Evolutionary conservation across 306 rosid species (phyloP).

Genomic region (Cucurbita argyrosperma): DNA sequence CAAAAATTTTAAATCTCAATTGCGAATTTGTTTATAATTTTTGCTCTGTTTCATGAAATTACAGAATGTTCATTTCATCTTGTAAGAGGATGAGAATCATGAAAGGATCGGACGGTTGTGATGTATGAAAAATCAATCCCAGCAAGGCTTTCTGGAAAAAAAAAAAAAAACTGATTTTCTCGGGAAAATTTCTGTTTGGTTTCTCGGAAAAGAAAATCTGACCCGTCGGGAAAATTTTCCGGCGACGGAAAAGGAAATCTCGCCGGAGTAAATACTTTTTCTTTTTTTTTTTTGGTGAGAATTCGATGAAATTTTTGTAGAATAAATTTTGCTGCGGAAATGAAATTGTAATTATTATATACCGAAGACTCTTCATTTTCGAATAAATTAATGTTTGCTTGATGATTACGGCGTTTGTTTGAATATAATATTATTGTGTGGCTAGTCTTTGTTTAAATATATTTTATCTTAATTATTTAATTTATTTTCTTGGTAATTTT

Average conservation of each 20-base stretch:
- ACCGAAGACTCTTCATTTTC: background rate
- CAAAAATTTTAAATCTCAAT: background rate
- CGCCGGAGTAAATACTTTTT: background rate
- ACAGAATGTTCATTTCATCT: slow-evolving; percentile 4
- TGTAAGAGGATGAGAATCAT: slow-evolving; percentile 5
- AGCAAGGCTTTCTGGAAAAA: too few species aligned
- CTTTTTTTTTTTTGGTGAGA: background rate
- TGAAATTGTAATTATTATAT: background rate
- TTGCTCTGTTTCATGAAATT: background rate
- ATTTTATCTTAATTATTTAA: too few species aligned
- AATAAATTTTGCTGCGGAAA: background rate
- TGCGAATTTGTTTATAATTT: background rate
- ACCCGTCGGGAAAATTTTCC: background rate
- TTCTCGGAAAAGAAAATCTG: background rate
- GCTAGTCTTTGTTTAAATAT: too few species aligned
- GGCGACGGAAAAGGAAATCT: background rate
- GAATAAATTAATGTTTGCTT: background rate
- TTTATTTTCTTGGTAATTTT: too few species aligned
- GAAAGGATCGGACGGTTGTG: background rate
- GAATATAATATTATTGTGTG: background rate
- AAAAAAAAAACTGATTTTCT: background rate
- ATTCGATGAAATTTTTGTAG: background rate
- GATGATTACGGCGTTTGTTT: background rate
- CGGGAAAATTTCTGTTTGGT: background rate
- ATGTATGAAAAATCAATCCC: too few species aligned